Evolutionary conservation across 176 grass and related monocot genomes (phyloP), one percentile per base, ranked within the genome.

Genomic region (Thinopyrum elongatum): DNA sequence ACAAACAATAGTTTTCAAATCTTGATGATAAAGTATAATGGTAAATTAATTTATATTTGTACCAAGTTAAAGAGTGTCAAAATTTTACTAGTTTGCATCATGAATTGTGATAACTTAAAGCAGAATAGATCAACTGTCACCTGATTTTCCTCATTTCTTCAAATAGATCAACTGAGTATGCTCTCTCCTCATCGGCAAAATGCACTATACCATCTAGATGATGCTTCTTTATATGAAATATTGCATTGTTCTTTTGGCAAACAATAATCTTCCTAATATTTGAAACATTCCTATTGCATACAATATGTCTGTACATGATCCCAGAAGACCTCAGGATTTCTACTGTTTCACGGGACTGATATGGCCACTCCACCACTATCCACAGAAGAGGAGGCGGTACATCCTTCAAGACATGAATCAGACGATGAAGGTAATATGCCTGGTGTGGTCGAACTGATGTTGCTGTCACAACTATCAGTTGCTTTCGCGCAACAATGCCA

Each of bases 141-240:
- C 93, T 98, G 84, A 98, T 95, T 86, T 91, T 95, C 19, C 92
- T 79, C 93, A 98, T 94, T 83, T 98, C 91, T 82, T 95, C 93
- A 86, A 98, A 98, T 59, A 98, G 90, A 66, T 91, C 84, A 51
- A 88, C 75, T 51, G 94, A 98, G 84, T 94, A 95, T 7, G 88
- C 77, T 83, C 89, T 60, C 89, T 94, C 94, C 65, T 95, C 96
- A 88, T 95, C 92, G 68, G 92, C 92, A 70, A 98, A 98, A 86
- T 98, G 91, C n/a, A 95, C 90, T 79, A 95, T 90, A 65, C 96
- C 96, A 89, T 95, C 94, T 63, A 98, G 87, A 86, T 67, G 96
- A 76, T 95, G 93, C 86, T 98, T 95, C 90, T 98, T 94, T 79
- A 95, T 98, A 80, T 95, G 96, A 88, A 87, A 95, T 88, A 98